A percentile compares a stretch with the other conserved stretches of the same genome.
Evolutionary conservation across 2,329 filamentous ascomycete species (phyloP).

Genomic region (Fusarium sp.): DNA sequence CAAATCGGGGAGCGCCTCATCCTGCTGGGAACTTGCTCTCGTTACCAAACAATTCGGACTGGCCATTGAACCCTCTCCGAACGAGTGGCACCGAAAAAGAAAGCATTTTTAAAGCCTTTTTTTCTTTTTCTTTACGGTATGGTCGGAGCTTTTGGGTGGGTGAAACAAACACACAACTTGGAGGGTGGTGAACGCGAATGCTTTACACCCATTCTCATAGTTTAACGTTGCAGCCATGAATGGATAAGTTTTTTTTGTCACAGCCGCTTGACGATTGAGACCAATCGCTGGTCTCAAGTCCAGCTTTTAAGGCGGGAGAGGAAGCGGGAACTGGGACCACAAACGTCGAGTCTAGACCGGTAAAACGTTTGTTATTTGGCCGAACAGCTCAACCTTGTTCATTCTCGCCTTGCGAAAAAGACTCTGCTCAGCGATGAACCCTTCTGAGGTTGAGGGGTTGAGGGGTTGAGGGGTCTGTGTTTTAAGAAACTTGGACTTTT

Average conservation of each 20-base stretch:
- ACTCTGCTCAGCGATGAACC: constrained; percentile 19
- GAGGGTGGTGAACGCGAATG: constrained; percentile 3
- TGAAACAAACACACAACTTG: constrained; percentile 46
- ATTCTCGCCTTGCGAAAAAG: constrained; percentile 1
- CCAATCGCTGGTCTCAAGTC: constrained; percentile 16
- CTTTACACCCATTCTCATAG: not conserved
- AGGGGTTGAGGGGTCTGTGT: constrained; percentile 5
- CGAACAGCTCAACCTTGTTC: constrained; percentile 26
- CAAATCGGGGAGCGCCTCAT: not conserved
- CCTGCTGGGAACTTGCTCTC: not conserved
- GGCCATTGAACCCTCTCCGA: constrained; percentile 10
- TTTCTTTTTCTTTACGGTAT: not conserved
- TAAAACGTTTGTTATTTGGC: constrained; percentile 5
- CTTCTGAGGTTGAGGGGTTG: not conserved
- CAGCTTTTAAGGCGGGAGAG: constrained; percentile 18
- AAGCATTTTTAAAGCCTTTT: not conserved
- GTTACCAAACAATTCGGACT: not conserved
- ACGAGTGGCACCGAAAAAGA: constrained; percentile 29
- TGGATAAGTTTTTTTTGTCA: not conserved
- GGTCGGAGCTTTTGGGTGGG: constrained; percentile 21
- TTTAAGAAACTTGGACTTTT: constrained; percentile 9
- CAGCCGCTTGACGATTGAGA: not conserved
- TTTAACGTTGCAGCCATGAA: not conserved
- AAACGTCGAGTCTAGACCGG: constrained; percentile 18
- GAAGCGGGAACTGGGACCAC: constrained; percentile 16